Percentiles rank a stretch among this genome's conserved stretches.
These are phyloP conservation scores for Solanum phureja DNA, from an alignment of 257 asterid species.

Conservation along the genomic window DNA sequence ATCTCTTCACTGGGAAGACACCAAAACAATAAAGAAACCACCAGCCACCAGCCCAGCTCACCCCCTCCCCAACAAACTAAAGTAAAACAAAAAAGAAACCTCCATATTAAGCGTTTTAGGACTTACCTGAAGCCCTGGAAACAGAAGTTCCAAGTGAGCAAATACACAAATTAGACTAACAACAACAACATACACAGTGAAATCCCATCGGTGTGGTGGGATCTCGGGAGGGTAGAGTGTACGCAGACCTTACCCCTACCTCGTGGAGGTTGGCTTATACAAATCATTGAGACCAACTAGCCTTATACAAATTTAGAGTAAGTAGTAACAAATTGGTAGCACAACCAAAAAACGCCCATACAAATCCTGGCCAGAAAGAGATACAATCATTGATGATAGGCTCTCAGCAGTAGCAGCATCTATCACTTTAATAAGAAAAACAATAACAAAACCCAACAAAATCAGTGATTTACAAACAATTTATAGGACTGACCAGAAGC, in stretches of 20 bases:
- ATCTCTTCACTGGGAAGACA: too few species aligned
- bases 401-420: not conserved
- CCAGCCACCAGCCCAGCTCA: not conserved
- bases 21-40: not conserved
- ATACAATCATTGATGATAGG: not conserved
- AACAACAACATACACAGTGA: not conserved
- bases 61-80: not conserved
- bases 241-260: not conserved
- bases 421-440: not conserved
- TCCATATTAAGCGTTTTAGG: not conserved
- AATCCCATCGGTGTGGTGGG: not conserved
- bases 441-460: not conserved
- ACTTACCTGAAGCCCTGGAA: not conserved
- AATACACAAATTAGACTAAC: not conserved
- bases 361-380: not conserved
- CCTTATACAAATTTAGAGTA: not conserved
- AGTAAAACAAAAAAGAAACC: not conserved
- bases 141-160: slow-evolving; percentile 1
- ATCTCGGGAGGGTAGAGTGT: not conserved
- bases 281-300: not conserved
- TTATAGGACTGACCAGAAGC: not conserved
- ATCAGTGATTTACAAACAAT: not conserved
- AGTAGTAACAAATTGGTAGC: not conserved
- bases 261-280: not conserved
- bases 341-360: not conserved